Base-by-base conservation (phyloP, 2,329 filamentous ascomycete genomes). In the Colletotrichum sp. region DNA sequence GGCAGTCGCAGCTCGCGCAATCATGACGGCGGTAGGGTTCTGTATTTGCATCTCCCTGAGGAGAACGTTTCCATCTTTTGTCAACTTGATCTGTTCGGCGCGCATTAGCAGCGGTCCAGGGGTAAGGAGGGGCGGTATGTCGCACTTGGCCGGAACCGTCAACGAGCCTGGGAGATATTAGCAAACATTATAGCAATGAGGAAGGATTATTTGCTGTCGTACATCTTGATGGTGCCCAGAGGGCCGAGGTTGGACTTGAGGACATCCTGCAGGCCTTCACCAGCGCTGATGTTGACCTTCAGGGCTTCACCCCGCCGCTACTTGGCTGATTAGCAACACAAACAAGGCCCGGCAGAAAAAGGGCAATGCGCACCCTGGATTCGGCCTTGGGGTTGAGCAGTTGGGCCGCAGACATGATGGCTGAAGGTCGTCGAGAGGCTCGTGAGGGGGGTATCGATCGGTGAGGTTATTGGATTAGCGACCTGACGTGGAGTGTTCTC, bases 331-430 rank as follows among this genome's bases (percentile, higher is more conserved):
- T 81, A 81, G 80, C 81, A 79, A 83, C 88, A 86, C 87, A 85
- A 84, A 78, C 78, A 80, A 78, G 79, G 33, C 27, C 61, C 51
- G 33, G 38, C 43, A 29, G 57, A 29, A 57, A 57, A 34, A 67
- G 15, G 74, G 76, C 66, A 76, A 73, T 76, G 88, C 94, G 81
- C 89, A 97, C 95, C 87, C 97, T 93, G 80, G 96, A 98, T 89
- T 99, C 97, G 82, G 97, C 97, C 90, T 99, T 99, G 76, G 97
- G 97, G 86, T 99, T 99, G 78, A 99, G 93, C 82, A 99, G 93
- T 88, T 98, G 96, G 82, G 97, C 96, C 80, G 97, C 97, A 87
- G 96, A 98, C 97, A 98, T 98, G 66, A 76, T 83, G 79, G 38
- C 63, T 64, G 57, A 43, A 69, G 66, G 66, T 76, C 55, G 75